These are phyloP conservation scores for Kwoniella dendrophila DNA, from an alignment of 768 basidiomycete genomes.

Conservation along the genomic window DNA sequence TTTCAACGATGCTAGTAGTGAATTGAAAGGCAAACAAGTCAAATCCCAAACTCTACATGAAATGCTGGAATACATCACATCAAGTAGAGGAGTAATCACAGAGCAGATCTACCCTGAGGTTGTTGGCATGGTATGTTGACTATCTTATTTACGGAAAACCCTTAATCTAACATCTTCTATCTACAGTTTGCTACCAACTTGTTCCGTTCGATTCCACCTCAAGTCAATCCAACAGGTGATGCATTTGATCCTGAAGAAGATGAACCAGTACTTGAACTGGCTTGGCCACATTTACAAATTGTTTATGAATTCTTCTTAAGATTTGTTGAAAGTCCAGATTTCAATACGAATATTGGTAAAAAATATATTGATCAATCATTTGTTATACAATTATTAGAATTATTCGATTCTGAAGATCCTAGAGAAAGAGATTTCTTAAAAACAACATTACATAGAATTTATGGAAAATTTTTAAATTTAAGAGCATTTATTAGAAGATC, in stretches of 20 bases:
- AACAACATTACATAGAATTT: constrained; percentile 97
- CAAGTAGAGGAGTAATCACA: constrained; percentile 91
- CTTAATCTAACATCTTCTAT: neutral
- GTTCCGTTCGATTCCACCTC: constrained; percentile 99
- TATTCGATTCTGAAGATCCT: constrained; percentile 98
- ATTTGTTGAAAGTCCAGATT: constrained; percentile 95
- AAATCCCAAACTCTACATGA: constrained; percentile 97
- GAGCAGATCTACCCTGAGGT: constrained; percentile 99
- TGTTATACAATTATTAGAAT: constrained; percentile 85
- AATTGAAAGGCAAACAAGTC: constrained; percentile 96
- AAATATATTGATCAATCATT: constrained; percentile 95
- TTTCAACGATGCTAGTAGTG: constrained; percentile 95
- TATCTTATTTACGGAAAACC: too few relatives aligned
- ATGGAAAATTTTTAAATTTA: constrained; percentile 98
- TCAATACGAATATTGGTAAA: constrained; percentile 97
- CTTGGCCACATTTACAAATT: constrained; percentile 99
- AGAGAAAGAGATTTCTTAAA: constrained; percentile 99
- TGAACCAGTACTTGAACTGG: constrained; percentile 96
- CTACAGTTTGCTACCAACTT: constrained; percentile 92
- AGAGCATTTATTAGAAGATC: constrained; percentile 98
- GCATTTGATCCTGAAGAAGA: constrained; percentile 99
- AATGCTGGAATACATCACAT: constrained; percentile 98
- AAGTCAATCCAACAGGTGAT: constrained; percentile 96
- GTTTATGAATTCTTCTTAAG: constrained; percentile 99
- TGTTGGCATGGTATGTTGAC: constrained; percentile 82